Conservation (phyloP, 2,329 filamentous ascomycete genomes). For the Aspergillus sp. region DNA sequence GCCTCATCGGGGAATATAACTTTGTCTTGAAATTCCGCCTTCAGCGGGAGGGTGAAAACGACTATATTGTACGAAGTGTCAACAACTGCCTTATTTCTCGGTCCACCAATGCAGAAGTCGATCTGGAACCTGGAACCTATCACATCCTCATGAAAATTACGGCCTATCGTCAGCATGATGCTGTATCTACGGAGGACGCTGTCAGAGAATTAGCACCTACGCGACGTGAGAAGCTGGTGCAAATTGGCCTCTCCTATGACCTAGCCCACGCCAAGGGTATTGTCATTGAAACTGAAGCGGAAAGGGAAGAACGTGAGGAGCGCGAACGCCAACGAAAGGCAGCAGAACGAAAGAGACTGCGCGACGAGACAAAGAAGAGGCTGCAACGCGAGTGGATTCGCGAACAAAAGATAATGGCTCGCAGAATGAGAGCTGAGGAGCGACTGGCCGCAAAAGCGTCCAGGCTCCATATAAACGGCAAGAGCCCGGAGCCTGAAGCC, state of each 20-base stretch:
- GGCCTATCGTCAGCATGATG: slow-evolving; percentile 60
- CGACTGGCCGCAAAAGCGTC: slow-evolving; percentile 21
- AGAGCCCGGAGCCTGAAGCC: background rate
- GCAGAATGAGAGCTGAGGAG: slow-evolving; percentile 28
- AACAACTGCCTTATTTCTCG: slow-evolving; percentile 64
- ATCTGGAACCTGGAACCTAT: slow-evolving; percentile 73
- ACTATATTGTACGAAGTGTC: slow-evolving; percentile 59
- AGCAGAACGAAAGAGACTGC: slow-evolving; percentile 36
- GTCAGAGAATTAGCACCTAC: slow-evolving; percentile 64
- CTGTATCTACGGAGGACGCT: slow-evolving; percentile 63
- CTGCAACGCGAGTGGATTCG: slow-evolving; percentile 44
- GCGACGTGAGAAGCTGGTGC: slow-evolving; percentile 68
- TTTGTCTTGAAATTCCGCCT: slow-evolving; percentile 61
- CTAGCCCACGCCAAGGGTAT: slow-evolving; percentile 48
- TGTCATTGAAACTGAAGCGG: slow-evolving; percentile 39
- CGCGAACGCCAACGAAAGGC: slow-evolving; percentile 37
- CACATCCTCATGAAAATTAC: slow-evolving; percentile 73
- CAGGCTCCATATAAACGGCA: slow-evolving; percentile 7
- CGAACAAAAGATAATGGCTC: slow-evolving; percentile 36
- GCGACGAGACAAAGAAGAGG: slow-evolving; percentile 39
- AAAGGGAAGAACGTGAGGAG: slow-evolving; percentile 34
- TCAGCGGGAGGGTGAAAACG: slow-evolving; percentile 60
- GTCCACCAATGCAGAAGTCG: slow-evolving; percentile 74
- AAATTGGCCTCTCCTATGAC: slow-evolving; percentile 48
- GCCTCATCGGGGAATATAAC: slow-evolving; percentile 57